phyloP scores from a whole-genome alignment of 78 protist species.

The Dictyostelium citrinum region DNA sequence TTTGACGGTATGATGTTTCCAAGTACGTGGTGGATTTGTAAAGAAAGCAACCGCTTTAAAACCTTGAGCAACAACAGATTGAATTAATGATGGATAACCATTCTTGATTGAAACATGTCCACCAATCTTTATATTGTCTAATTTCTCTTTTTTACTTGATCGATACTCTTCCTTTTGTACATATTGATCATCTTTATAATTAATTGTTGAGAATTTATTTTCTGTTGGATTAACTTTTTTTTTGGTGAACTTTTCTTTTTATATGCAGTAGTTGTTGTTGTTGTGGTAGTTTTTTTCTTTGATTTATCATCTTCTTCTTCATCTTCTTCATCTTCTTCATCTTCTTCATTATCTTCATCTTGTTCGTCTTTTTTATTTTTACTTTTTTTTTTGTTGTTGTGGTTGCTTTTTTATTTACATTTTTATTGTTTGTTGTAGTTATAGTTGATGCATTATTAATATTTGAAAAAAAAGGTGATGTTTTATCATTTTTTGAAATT shows the following conservation, averaged over 20 bases:
- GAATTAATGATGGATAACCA: not conserved
- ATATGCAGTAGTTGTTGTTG: not conserved
- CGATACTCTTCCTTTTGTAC: not conserved
- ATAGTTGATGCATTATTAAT: not conserved
- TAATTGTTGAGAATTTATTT: not conserved
- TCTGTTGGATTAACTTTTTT: not conserved
- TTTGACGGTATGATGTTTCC: not conserved
- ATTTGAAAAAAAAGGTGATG: not conserved
- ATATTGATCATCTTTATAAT: not conserved
- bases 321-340: not conserved
- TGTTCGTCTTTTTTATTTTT: not conserved
- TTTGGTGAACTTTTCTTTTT: not conserved
- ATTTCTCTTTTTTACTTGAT: slow-evolving; percentile 2
- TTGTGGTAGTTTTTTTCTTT: not conserved
- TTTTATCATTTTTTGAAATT: not conserved
- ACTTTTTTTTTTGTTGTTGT: not conserved
- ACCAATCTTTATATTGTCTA: slow-evolving; percentile 32
- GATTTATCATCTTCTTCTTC: not conserved
- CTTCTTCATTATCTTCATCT: not conserved
- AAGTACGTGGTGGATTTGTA: slow-evolving; percentile 24
- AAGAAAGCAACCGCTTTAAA: slow-evolving; percentile 57
- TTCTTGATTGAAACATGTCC: not conserved
- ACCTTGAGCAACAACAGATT: not conserved
- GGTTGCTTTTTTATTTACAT: not conserved
- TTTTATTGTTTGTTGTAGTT: not conserved